These are phyloP conservation scores for Talaromyces piceae DNA, from an alignment of 2,329 filamentous ascomycete genomes.

Conservation along the genomic window DNA sequence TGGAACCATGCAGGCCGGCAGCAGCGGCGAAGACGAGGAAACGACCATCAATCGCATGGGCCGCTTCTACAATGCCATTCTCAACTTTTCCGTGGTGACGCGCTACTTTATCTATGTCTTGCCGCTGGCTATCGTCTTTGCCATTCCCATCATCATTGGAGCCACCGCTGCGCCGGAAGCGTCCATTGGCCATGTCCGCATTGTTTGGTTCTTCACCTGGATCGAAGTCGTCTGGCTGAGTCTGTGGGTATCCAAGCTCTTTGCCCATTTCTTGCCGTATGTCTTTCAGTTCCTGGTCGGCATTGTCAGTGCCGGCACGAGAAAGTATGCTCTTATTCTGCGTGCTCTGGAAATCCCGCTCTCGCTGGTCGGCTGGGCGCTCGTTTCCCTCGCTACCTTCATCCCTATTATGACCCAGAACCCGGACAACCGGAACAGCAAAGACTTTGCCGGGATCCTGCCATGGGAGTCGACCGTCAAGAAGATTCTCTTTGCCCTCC, in stretches of 20 bases:
- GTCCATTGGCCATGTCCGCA: slow-evolving; percentile 48
- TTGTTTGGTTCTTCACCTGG: slow-evolving; percentile 59
- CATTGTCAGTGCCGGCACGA: slow-evolving; percentile 56
- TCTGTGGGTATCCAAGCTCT: slow-evolving; percentile 55
- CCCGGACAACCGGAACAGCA: slow-evolving; percentile 29
- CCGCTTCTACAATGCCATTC: slow-evolving; percentile 52
- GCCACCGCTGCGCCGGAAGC: slow-evolving; percentile 42
- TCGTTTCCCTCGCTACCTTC: slow-evolving; percentile 54
- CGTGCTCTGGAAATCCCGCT: slow-evolving; percentile 53
- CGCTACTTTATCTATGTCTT: slow-evolving; percentile 57
- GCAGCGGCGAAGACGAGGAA: slow-evolving; percentile 44
- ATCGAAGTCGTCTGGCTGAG: slow-evolving; percentile 58
- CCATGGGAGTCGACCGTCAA: slow-evolving; percentile 51
- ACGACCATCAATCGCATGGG: slow-evolving; percentile 56
- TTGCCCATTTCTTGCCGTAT: slow-evolving; percentile 51
- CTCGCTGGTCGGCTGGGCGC: slow-evolving; percentile 53
- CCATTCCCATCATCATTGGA: slow-evolving; percentile 57
- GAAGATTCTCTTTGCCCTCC: slow-evolving; percentile 51
- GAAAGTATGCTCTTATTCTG: slow-evolving; percentile 56
- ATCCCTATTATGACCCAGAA: slow-evolving; percentile 43
- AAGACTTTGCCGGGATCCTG: slow-evolving; percentile 22
- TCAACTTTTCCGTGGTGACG: slow-evolving; percentile 57
- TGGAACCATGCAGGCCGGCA: slow-evolving; percentile 21
- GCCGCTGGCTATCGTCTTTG: slow-evolving; percentile 51
- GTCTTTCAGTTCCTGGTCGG: slow-evolving; percentile 56